Base-by-base conservation (phyloP, 352 stramenopile species). In the Phytophthora multivora region DNA sequence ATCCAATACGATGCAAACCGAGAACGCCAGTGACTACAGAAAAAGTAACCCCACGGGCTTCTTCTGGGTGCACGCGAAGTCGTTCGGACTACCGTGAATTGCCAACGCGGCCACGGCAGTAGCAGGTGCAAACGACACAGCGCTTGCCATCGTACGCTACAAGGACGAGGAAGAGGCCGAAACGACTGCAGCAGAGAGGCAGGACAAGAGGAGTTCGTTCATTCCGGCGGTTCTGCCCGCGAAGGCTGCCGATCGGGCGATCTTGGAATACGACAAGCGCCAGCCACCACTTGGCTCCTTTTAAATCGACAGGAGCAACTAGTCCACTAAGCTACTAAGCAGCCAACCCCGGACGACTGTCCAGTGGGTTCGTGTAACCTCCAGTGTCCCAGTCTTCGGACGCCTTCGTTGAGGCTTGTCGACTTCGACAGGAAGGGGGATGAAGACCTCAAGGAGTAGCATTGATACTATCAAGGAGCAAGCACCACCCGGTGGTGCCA, bases 1-100 rank as follows among this genome's bases (percentile, higher is more conserved):
- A 23, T 23, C 21, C 21, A 23, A 23, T 23, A 23, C 21, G 21
- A 23, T 23, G 21, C 21, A 23, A 23, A 4, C 21, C 21, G 4
- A 23, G 21, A 23, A 23, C 21, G 21, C 21, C 2, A 36, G 30
- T 13, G 12, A 36, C 9, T 10, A 36, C 30, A 36, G 5, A 10
- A 10, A 36, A 10, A 36, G 30, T 13, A 36, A 0, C 30, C 11
- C 8, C 11, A 21, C 4, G 15, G 35, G 35, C 5, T 48, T 50
- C 0, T 76, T 70, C 38, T 76, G 67, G 67, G 62, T 76, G 53
- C 63, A 63, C 4, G 61, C 58, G 2, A 73, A 41, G 5, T 49
- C 23, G 12, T 47, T 62, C 0, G 67, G 47, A 3, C 36, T 63
- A 3, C 63, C 67, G 8, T 75, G 63, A 52, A 69, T 59, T 4